Base-by-base conservation (phyloP, 2,329 filamentous ascomycete genomes). In the Furcasterigmium sp. region DNA sequence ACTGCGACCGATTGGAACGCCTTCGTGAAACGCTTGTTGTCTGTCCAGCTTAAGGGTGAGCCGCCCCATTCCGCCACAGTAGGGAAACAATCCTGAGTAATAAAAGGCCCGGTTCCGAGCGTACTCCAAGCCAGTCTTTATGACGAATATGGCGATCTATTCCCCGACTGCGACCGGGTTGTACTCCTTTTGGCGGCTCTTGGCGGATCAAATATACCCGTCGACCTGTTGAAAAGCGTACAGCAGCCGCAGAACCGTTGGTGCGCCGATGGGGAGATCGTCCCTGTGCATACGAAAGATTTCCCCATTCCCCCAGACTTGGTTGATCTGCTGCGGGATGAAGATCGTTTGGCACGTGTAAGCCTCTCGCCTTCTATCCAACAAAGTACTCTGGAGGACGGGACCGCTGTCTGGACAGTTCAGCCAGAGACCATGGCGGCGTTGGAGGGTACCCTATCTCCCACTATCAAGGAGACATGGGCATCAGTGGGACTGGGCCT, bases 101-200 rank as follows among this genome's bases (percentile, higher is more conserved):
- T n/a, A n/a, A n/a, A n/a, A n/a, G n/a, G n/a, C n/a, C n/a, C n/a
- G n/a, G n/a, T n/a, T n/a, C n/a, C n/a, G n/a, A n/a, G n/a, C n/a
- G n/a, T n/a, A n/a, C n/a, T 48, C 56, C 7, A 47, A 51, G 29
- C 47, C 45, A 3, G 59, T 59, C 17, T 45, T 62, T 39, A 52
- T 0, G 23, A 42, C 0, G 56, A 55, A 2, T 58, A 57, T 19
- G 51, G 48, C 7, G 55, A 60, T 18, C 41, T 55, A 5, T 40
- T 61, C 14, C 42, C 53, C 2, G 42, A 32, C 1, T 39, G 47
- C 0, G 55, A 60, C 4, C 55, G 53, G 13, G 41, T 58, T 0
- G 25, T 58, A 7, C 37, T 60, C 1, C 48, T 60, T 0, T 32
- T 60, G 2, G 30, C 46, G 5, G 50, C 51, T 1, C 45, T 35